phyloP scores from a whole-genome alignment of 805 yeast species.

The Yarrowia divulgata region DNA sequence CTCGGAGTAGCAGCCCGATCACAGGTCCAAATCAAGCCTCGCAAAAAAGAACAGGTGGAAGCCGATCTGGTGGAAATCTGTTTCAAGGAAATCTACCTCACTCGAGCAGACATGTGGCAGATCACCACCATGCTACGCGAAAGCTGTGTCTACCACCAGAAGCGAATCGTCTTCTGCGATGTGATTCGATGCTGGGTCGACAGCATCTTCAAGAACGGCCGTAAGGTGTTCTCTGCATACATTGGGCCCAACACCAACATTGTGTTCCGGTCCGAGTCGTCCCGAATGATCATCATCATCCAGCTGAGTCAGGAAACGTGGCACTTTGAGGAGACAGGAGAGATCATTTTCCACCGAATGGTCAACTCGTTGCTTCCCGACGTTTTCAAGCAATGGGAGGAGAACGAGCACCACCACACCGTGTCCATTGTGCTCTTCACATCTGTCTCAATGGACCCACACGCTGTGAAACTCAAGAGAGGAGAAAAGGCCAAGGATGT shows the following conservation, averaged over 20 bases:
- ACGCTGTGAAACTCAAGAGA: conserved; percentile 54
- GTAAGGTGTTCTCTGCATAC: conserved; percentile 74
- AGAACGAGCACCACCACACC: conserved; percentile 85
- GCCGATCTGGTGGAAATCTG: conserved; percentile 85
- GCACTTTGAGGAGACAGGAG: conserved; percentile 97
- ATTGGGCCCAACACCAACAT: conserved; percentile 75
- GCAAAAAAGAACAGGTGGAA: conserved; percentile 58
- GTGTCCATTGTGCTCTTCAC: conserved; percentile 90
- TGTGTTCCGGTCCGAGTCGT: conserved; percentile 90
- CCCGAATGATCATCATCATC: conserved; percentile 78
- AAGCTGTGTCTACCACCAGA: conserved; percentile 70
- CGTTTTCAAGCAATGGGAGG: conserved; percentile 86
- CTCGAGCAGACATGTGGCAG: conserved; percentile 94
- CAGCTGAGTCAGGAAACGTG: conserved; percentile 97
- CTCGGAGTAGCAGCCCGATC: conserved; percentile 74
- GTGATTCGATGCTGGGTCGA: conserved; percentile 72
- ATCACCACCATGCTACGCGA: conserved; percentile 67
- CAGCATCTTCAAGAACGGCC: conserved; percentile 70
- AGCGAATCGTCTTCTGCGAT: conserved; percentile 65
- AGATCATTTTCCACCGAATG: conserved; percentile 88
- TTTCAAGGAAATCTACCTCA: conserved; percentile 77
- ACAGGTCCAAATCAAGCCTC: conserved; percentile 30
- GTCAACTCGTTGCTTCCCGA: conserved; percentile 92
- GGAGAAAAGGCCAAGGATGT: conserved; percentile 77
- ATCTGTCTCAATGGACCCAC: conserved; percentile 63